Evolutionary conservation across 140 eudicot genomes (phyloP).

Genomic region (Anethum foeniculum): DNA sequence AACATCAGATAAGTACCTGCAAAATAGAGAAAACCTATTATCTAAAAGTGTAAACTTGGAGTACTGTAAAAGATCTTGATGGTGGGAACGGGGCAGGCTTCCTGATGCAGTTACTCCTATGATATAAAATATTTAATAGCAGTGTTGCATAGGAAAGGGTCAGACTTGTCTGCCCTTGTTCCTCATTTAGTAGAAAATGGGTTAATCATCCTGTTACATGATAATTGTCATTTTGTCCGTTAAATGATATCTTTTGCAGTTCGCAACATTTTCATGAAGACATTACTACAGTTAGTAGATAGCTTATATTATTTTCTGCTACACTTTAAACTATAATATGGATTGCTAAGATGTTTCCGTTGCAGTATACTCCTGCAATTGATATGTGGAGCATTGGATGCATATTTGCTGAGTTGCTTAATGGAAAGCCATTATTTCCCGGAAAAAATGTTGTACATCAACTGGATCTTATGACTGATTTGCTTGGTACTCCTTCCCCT

Average conservation of each 20-base stretch:
- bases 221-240: neutral
- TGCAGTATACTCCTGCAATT: constrained; percentile 94
- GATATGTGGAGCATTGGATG: constrained; percentile 98
- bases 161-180: neutral
- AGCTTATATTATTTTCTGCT: neutral
- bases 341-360: constrained; percentile 16
- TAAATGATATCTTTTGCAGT: neutral
- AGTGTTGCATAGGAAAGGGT: neutral
- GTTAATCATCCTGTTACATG: neutral
- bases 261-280: neutral
- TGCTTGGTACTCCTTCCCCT: constrained; percentile 86
- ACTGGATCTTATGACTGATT: constrained; percentile 84
- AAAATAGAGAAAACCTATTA: neutral
- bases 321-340: neutral
- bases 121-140: neutral
- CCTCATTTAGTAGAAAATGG: neutral
- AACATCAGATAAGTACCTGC: neutral
- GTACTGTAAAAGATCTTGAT: neutral
- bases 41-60: neutral
- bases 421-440: constrained; percentile 85
- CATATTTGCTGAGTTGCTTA: constrained; percentile 93
- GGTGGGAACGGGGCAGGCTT: neutral
- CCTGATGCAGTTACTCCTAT: neutral
- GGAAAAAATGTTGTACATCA: constrained; percentile 95
- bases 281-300: neutral